Conservation (phyloP, 2,329 filamentous ascomycete species). For the Aureobasidium sp. region DNA sequence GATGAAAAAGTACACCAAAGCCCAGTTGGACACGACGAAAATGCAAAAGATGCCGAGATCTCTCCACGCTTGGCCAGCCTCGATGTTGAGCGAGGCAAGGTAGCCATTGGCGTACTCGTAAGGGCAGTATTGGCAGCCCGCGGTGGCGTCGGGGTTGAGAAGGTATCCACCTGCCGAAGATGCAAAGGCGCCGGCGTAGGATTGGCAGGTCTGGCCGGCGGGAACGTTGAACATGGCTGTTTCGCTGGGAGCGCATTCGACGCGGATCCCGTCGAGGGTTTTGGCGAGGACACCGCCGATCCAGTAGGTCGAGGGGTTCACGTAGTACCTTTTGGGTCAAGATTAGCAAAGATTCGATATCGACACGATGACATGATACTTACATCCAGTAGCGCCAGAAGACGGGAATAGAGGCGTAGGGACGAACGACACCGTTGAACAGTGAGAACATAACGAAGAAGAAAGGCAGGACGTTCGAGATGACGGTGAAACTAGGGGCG, state of each 20-base stretch:
- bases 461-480: conserved; percentile 66
- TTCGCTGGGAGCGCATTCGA: conserved; percentile 43
- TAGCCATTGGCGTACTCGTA: conserved; percentile 60
- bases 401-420: conserved; percentile 54
- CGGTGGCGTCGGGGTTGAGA: conserved; percentile 48
- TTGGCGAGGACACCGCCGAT: conserved; percentile 60
- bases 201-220: conserved; percentile 51
- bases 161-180: conserved; percentile 51
- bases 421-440: conserved; percentile 69
- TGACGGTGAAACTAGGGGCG: conserved; percentile 68
- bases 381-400: conserved; percentile 70
- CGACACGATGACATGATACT: conserved; percentile 29
- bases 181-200: conserved; percentile 56
- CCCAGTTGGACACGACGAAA: conserved; percentile 63
- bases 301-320: conserved; percentile 61
- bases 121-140: conserved; percentile 60
- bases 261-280: conserved; percentile 44
- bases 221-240: conserved; percentile 58
- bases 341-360: background rate
- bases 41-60: conserved; percentile 64
- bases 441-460: conserved; percentile 70
- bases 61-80: conserved; percentile 56
- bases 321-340: background rate
- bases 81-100: conserved; percentile 49
- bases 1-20: conserved; percentile 61